A percentile compares a stretch with the other conserved stretches of the same genome.
phyloP scores from a whole-genome alignment of 1,139 yeast genomes.

The Geotrichum citri-aurantii region DNA sequence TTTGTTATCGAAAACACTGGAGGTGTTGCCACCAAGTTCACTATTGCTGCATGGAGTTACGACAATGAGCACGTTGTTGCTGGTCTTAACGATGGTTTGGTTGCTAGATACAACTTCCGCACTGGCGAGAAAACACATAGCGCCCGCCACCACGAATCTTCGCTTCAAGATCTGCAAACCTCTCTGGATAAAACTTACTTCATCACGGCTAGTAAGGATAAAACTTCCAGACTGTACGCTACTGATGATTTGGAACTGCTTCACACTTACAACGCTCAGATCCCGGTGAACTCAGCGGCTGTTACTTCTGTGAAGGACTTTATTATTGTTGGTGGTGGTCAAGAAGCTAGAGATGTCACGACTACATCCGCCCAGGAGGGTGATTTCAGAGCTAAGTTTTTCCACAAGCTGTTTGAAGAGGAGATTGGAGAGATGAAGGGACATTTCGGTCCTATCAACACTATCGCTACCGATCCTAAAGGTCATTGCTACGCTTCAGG shows the following conservation, averaged over 20 bases:
- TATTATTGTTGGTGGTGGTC: constrained; percentile 97
- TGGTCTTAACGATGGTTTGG: constrained; percentile 82
- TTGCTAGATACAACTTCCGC: constrained; percentile 70
- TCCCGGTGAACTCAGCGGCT: constrained; percentile 94
- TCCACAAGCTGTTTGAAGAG: constrained; percentile 90
- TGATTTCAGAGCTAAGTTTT: constrained; percentile 93
- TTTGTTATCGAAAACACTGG: constrained; percentile 47
- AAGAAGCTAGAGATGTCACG: constrained; percentile 96
- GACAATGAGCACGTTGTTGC: constrained; percentile 69
- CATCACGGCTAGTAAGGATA: constrained; percentile 90
- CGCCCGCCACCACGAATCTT: constrained; percentile 64
- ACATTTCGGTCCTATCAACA: constrained; percentile 97
- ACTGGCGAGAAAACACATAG: constrained; percentile 66
- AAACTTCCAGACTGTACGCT: constrained; percentile 73
- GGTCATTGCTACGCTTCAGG: constrained; percentile 94
- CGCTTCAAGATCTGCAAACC: constrained; percentile 82
- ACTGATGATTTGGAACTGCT: constrained; percentile 67
- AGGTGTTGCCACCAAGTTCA: constrained; percentile 57
- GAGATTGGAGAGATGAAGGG: constrained; percentile 97
- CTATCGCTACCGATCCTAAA: constrained; percentile 89
- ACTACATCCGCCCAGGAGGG: constrained; percentile 93
- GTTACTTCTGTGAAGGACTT: constrained; percentile 89
- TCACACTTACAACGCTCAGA: constrained; percentile 79
- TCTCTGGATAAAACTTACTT: constrained; percentile 83
- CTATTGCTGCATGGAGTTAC: constrained; percentile 87